A percentile compares a stretch with the other conserved stretches of the same genome.
Conservation (phyloP, 2,329 filamentous ascomycete genomes). For the Fusarium sacchari region DNA sequence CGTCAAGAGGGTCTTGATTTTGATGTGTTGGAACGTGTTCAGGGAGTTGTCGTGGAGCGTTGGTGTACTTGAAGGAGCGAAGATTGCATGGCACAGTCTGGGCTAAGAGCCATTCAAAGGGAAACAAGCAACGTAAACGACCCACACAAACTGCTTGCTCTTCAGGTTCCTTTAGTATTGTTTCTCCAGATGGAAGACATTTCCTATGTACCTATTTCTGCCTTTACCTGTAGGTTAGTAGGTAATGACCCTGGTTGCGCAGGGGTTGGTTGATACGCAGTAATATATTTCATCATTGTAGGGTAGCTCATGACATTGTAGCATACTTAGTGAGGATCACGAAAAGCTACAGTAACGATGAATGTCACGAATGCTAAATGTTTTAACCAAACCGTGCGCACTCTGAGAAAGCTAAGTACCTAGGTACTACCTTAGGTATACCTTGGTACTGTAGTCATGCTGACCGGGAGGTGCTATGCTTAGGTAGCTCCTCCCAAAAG, state of each 20-base stretch:
- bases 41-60: constrained; percentile 51
- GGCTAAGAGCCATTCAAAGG: accelerated
- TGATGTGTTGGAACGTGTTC: constrained; percentile 48
- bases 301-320: background rate
- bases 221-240: too few relatives aligned
- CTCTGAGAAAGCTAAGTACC: background rate
- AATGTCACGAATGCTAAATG: background rate
- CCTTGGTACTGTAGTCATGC: background rate
- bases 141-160: background rate
- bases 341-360: background rate
- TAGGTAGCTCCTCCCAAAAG: too few relatives aligned
- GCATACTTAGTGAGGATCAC: too few relatives aligned
- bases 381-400: background rate
- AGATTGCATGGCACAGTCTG: accelerated
- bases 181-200: accelerated
- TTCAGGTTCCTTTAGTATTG: background rate
- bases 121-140: background rate
- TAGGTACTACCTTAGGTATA: too few relatives aligned
- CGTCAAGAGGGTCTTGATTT: constrained; percentile 56
- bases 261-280: background rate
- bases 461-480: background rate
- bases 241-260: background rate
- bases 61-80: constrained; percentile 47
- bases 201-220: background rate
- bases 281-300: background rate